Base-by-base conservation (phyloP, 805 yeast genomes). In the Wickerhamomyces queroliae region DNA sequence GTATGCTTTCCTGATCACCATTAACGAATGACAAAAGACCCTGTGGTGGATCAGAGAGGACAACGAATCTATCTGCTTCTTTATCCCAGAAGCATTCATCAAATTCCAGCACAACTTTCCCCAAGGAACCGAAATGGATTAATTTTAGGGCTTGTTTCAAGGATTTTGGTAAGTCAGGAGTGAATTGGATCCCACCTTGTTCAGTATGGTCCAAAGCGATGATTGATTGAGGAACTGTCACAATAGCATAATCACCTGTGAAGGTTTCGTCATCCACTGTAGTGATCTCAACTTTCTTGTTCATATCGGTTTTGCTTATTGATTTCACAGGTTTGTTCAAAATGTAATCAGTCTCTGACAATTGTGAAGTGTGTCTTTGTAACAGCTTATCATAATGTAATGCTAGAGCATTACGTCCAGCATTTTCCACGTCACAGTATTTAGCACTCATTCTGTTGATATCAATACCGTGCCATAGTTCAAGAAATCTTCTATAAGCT, bases 381-480 rank as follows among this genome's bases (percentile, higher is more conserved):
- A 81, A 59, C 1, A 87, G 62, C 11, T 56, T 51, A 35, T 68
- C 74, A 57, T 80, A 83, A 47, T 74, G 70, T 36, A 70, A 55
- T 36, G 82, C 82, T 45, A 76, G 66, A n/a, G 89, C 79, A 53
- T 89, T 81, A 49, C 96, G 68, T 1, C 96, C 96, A 37, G 76
- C 78, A 49, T 80, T 81, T 42, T 77, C 86, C 58, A 81, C 73
- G n/a, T 72, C 59, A 1, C 88, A 71, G 52, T 74, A 81, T 48
- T 80, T 81, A 3, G 83, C 80, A 49, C 95, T 83, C 53, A 83
- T 68, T 17, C 61, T 58, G 17, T 72, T 73, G 79, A 88, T 78
- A 20, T 81, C 70, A 23, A 82, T 66, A 1, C 95, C 96, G 56
- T 79, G 83, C 91, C 95, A 88, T 21, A 83, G 63, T 58, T 89